Evolutionary conservation across 768 basidiomycete species (phyloP).

Genomic region (Trametes punicea): DNA sequence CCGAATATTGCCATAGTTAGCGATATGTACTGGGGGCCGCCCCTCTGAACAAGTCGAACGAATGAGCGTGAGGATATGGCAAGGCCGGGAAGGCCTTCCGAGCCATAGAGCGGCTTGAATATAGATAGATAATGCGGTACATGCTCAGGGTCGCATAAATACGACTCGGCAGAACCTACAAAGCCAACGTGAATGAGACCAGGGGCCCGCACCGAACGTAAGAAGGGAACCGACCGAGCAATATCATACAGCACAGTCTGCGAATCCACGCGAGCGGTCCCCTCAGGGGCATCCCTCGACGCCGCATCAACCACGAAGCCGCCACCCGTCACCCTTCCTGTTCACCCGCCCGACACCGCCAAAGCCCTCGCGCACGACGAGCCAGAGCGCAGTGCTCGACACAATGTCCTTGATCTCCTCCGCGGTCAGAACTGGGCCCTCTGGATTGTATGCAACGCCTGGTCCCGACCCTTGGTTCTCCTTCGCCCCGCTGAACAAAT

Average conservation of each 20-base stretch:
- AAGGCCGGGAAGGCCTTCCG: no score
- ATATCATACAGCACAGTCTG: not conserved
- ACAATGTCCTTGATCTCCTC: conserved; percentile 95
- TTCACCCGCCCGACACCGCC: conserved; percentile 81
- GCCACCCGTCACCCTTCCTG: conserved; percentile 78
- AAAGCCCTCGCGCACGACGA: conserved; percentile 90
- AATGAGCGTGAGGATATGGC: no score
- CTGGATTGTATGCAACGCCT: conserved; percentile 1
- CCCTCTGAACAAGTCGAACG: no score
- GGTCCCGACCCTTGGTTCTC: conserved; percentile 8
- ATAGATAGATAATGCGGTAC: no score
- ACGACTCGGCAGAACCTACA: not conserved
- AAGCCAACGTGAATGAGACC: not conserved
- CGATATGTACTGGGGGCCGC: no score
- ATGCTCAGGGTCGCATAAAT: no score
- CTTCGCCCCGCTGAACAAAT: conserved; percentile 5
- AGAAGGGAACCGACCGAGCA: not conserved
- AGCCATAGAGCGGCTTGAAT: no score
- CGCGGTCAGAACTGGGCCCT: conserved; percentile 66
- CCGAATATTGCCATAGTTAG: no score
- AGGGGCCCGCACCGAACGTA: not conserved
- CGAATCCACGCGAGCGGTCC: not conserved
- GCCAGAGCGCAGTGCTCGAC: conserved; percentile 84
- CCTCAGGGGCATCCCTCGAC: not conserved
- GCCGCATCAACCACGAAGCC: conserved; percentile 52